A percentile compares a stretch with the other conserved stretches of the same genome.
phyloP scores from a whole-genome alignment of 2,329 filamentous ascomycete genomes.

The Hawksworthiomyces lignivorus region DNA sequence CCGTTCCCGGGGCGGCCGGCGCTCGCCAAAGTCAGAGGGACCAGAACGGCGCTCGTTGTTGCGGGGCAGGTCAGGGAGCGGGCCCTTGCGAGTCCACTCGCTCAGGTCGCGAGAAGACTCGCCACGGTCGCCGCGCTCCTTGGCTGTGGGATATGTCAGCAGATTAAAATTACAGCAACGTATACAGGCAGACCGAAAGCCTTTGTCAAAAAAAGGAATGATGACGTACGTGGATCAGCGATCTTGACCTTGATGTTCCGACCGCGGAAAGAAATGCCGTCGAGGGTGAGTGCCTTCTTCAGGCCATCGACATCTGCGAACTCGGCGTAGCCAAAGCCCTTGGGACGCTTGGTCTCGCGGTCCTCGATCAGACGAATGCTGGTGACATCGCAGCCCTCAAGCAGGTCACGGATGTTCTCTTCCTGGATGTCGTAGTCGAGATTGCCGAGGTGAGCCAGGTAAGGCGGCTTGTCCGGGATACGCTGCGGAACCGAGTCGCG shows the following conservation, averaged over 20 bases:
- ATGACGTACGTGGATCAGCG: conserved; percentile 88
- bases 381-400: conserved; percentile 74
- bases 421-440: conserved; percentile 89
- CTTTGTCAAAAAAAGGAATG: not conserved
- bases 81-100: conserved; percentile 91
- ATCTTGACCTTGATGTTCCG: conserved; percentile 89
- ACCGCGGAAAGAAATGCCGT: conserved; percentile 76
- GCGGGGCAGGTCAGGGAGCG: conserved; percentile 37
- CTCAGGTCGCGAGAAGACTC: conserved; percentile 71
- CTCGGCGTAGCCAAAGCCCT: conserved; percentile 97
- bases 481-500: conserved; percentile 67
- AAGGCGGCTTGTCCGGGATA: conserved; percentile 86
- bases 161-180: conserved; percentile 19
- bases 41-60: conserved; percentile 36
- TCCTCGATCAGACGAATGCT: conserved; percentile 96
- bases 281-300: conserved; percentile 80
- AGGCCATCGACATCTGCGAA: conserved; percentile 82
- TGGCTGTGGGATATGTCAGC: conserved; percentile 48
- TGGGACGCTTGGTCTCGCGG: conserved; percentile 85
- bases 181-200: no score
- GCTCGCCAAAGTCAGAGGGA: conserved; percentile 52
- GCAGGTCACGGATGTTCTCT: conserved; percentile 78
- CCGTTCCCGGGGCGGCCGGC: conserved; percentile 61
- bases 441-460: conserved; percentile 92
- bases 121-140: conserved; percentile 62